Percentiles rank a stretch among this genome's conserved stretches.
Conservation (phyloP, 208 protist genomes). For the Tritrichomonas musculus region DNA sequence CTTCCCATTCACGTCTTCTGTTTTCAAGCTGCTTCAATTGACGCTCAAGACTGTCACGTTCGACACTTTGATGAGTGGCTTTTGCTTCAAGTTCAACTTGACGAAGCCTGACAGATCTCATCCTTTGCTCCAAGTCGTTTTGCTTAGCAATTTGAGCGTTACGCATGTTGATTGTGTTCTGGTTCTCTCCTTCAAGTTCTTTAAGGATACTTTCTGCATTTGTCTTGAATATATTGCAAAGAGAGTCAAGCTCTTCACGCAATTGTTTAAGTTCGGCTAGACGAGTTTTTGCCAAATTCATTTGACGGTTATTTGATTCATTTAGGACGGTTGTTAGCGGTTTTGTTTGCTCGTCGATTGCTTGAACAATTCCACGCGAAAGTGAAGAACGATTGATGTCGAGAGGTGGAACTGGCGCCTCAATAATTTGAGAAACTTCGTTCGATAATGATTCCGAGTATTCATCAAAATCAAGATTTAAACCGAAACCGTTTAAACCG, state of each 20-base stretch:
- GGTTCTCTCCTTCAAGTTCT: background rate
- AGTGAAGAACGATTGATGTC: background rate
- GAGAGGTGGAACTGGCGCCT: background rate
- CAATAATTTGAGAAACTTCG: background rate
- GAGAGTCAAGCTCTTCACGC: background rate
- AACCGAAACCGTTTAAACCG: no score
- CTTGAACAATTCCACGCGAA: background rate
- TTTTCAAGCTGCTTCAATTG: background rate
- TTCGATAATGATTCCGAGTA: background rate
- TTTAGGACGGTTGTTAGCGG: background rate
- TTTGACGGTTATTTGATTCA: background rate
- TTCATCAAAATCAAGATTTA: background rate
- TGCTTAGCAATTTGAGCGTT: background rate
- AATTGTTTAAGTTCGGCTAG: background rate
- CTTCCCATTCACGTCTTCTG: background rate
- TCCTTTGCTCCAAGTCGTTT: background rate
- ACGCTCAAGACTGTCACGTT: background rate
- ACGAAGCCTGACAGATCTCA: background rate
- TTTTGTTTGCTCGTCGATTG: constrained; percentile 21
- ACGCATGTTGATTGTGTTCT: background rate
- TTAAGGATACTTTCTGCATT: background rate
- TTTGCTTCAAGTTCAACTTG: background rate
- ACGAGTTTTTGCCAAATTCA: background rate
- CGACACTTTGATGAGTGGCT: background rate
- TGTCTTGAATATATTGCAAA: background rate